Evolutionary conservation across 2,329 filamentous ascomycete genomes (phyloP), one percentile per base, ranked within the genome.

Genomic region (Cytospora leucostoma): DNA sequence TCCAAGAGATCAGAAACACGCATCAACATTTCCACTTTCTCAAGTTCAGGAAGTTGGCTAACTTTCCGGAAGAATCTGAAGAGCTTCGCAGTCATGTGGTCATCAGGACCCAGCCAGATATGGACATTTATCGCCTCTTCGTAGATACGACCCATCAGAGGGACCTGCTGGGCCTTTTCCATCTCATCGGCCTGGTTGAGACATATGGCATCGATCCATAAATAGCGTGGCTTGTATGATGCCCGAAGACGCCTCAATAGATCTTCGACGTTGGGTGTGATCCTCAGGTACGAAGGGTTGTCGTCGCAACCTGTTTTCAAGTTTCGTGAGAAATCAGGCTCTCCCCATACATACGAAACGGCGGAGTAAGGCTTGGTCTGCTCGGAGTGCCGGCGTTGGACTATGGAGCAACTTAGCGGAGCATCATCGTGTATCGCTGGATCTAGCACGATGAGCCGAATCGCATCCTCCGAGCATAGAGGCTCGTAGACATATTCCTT

Each of bases 171-270:
- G 21, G 34, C 66, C 40, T 68, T 70, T 60, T 73, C 71, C 3
- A 21, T 34, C 6, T 63, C 50, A 50, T 72, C 65, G 7, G 12
- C n/a, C 63, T 73, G 71, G 54, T 74, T 64, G 56, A 73, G 70
- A 56, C 70, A 73, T 11, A 73, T 53, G n/a, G 70, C 67, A 60
- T 73, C 72, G 12, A 71, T 65, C 72, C 71, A 73, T 1, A 73
- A 27, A 21, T 19, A n/a, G 6, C 34, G 17, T 17, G 56, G 27
- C 21, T 32, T 51, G 4, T 51, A 19, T 8, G n/a, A 12, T 19
- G 34, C 27, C 34, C 35, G 53, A 56, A 40, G 35, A n/a, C 13
- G 21, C 35, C 53, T 15, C 34, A 56, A 40, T n/a, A 44, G 21
- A 40, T 13, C 17, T 11, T 56, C 35, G 53, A 56, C 53, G n/a